Conservation (phyloP, 139 green algal species). For the Zygnema cylindricum region DNA sequence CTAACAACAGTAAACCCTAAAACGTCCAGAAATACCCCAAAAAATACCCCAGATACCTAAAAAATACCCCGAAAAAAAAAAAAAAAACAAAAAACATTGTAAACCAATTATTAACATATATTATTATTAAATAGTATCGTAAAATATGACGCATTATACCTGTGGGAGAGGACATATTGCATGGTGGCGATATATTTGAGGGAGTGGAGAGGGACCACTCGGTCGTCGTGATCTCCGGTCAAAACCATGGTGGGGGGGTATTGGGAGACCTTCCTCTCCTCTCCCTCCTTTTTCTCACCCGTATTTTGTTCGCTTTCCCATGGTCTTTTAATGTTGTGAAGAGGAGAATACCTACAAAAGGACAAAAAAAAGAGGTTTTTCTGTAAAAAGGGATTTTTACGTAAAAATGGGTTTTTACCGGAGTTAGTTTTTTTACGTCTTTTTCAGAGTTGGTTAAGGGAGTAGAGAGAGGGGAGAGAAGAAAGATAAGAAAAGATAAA, state of each 20-base stretch:
- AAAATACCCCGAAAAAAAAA: neutral
- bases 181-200: slow-evolving; percentile 78
- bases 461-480: neutral
- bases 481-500: neutral
- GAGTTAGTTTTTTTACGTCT: too few relatives aligned
- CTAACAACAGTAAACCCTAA: too few relatives aligned
- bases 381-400: too few relatives aligned
- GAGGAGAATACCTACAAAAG: slow-evolving; percentile 69
- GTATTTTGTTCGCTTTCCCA: slow-evolving; percentile 34
- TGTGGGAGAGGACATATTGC: slow-evolving; percentile 76
- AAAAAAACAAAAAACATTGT: neutral
- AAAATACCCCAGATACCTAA: neutral
- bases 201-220: slow-evolving; percentile 86
- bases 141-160: neutral
- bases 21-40: neutral
- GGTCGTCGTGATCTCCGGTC: slow-evolving; percentile 87
- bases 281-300: neutral
- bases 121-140: neutral
- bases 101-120: neutral
- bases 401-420: too few relatives aligned
- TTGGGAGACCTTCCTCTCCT: slow-evolving; percentile 60
- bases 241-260: slow-evolving; percentile 86
- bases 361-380: neutral
- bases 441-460: neutral
- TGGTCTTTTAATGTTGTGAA: slow-evolving; percentile 89